phyloP scores from a whole-genome alignment of 345 rosid species.

The Draba incana region DNA sequence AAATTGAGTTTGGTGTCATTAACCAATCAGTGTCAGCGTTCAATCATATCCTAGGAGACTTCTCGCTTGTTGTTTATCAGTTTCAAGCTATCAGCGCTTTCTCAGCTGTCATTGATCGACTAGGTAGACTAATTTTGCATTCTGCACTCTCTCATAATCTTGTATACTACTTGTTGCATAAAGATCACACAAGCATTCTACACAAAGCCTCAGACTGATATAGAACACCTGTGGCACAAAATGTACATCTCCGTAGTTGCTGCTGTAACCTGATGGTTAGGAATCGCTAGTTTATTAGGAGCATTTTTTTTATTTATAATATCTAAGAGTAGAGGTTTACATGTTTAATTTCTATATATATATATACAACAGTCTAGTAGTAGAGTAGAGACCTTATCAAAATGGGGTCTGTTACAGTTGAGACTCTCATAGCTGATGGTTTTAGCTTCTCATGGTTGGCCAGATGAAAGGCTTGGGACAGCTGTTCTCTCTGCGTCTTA shows the following conservation, averaged over 20 bases:
- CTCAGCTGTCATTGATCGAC: constrained; percentile 96
- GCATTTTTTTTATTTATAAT: background rate
- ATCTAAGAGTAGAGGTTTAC: background rate
- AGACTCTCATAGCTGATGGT: constrained; percentile 5
- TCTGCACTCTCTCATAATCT: constrained; percentile 10
- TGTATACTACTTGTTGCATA: constrained; percentile 23
- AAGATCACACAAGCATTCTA: constrained; percentile 5
- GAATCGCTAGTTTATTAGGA: background rate
- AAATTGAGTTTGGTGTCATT: constrained; percentile 98
- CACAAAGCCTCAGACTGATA: constrained; percentile 1
- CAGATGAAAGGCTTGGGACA: constrained; percentile 14
- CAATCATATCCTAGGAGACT: constrained; percentile 93
- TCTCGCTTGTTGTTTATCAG: constrained; percentile 90
- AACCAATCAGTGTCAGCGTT: constrained; percentile 97
- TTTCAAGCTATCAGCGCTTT: constrained; percentile 96
- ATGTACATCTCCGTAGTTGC: constrained; percentile 1
- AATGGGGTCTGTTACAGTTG: background rate
- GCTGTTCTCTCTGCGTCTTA: constrained; percentile 11
- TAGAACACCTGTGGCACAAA: constrained; percentile 8
- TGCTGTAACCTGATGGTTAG: constrained; percentile 10
- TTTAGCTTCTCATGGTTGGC: constrained; percentile 19
- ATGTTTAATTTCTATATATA: background rate
- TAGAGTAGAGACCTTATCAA: background rate
- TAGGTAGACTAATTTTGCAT: constrained; percentile 57
- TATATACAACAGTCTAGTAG: background rate